Conservation (phyloP, 352 stramenopile genomes). For the Pythium oligandrum region DNA sequence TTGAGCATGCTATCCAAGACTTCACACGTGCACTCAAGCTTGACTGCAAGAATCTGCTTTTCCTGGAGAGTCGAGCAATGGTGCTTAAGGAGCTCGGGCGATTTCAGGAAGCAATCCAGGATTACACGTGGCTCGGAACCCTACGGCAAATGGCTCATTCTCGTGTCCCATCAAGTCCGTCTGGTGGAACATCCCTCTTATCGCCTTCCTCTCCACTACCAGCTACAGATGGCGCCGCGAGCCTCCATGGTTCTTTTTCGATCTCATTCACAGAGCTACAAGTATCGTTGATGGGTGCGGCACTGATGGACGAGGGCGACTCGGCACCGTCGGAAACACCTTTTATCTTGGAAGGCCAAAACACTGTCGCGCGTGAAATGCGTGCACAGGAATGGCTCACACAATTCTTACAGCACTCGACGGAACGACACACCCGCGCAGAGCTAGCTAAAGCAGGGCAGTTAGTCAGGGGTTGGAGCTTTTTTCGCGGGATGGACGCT, state of each 20-base stretch:
- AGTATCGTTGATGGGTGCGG: slow-evolving; percentile 21
- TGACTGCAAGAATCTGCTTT: slow-evolving; percentile 57
- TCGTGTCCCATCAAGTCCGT: not conserved
- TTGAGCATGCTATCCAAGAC: slow-evolving; percentile 43
- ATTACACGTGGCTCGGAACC: slow-evolving; percentile 62
- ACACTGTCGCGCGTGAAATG: slow-evolving; percentile 30
- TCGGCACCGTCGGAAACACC: too few relatives aligned
- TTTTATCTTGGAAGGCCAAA: slow-evolving; percentile 2
- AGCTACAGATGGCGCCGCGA: too few relatives aligned
- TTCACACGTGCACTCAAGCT: slow-evolving; percentile 62
- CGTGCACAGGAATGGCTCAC: slow-evolving; percentile 33
- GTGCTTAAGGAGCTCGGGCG: slow-evolving; percentile 54
- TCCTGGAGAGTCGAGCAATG: slow-evolving; percentile 55
- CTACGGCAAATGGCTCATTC: slow-evolving; percentile 24
- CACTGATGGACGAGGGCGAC: slow-evolving; percentile 5
- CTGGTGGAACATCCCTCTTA: too few relatives aligned
- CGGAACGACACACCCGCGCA: slow-evolving; percentile 15
- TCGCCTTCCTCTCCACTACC: not conserved
- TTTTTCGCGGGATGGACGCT: slow-evolving; percentile 47
- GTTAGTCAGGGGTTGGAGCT: slow-evolving; percentile 33
- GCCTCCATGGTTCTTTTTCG: slow-evolving; percentile 18
- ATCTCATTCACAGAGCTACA: slow-evolving; percentile 25
- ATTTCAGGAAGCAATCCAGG: slow-evolving; percentile 66
- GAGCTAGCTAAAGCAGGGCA: slow-evolving; percentile 27
- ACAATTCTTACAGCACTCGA: slow-evolving; percentile 31